Base-by-base conservation (phyloP, 768 basidiomycete species). In the Amanita phalloides region DNA sequence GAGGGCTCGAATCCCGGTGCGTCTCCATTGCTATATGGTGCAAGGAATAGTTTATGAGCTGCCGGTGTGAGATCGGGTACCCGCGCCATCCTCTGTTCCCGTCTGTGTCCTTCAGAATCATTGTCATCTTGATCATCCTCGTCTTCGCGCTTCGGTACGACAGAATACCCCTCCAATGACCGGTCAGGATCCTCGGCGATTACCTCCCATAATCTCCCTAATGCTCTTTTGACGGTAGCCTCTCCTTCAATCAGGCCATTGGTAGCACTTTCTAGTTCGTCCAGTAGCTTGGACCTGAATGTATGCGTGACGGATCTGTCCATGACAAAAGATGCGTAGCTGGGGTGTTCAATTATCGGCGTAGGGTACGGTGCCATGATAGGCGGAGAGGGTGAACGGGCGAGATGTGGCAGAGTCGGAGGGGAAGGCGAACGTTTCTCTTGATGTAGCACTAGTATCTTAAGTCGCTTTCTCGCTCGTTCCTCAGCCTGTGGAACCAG, bases 221-320 rank as follows among this genome's bases (percentile, higher is more conserved):
- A 66, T 3, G 90, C 88, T 50, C 78, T 76, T 56, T 79, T 74
- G 68, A 92, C 72, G 3, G 72, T 72, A 20, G 81, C 80, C 62
- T 92, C 90, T 17, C 87, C 88, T 67, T 91, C 87, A 44, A 92
- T 86, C 42, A 93, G 77, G 41, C 79, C 81, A 61, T 88, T 90
- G 8, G 89, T 90, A 11, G 89, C 82, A 47, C 84, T 71, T 57
- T 90, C 87, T 11, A 93, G 73, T 58, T 90, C 88, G 56, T 88
- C 83, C 21, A 91, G 68, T 45, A 91, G 67, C 51, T 71, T 74
- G 32, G 89, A 86, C 41, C 89, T 85, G 66, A 90, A 93, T 3
- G 90, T 81, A 63, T 88, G 85, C 14, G 86, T 88, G 13, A 88
- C 80, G 6, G 87, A 77, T 56, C 84, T 86, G 63, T 92, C 90